Evolutionary conservation across 768 basidiomycete genomes (phyloP).

Genomic region (Leucosporidium creatinivorum): DNA sequence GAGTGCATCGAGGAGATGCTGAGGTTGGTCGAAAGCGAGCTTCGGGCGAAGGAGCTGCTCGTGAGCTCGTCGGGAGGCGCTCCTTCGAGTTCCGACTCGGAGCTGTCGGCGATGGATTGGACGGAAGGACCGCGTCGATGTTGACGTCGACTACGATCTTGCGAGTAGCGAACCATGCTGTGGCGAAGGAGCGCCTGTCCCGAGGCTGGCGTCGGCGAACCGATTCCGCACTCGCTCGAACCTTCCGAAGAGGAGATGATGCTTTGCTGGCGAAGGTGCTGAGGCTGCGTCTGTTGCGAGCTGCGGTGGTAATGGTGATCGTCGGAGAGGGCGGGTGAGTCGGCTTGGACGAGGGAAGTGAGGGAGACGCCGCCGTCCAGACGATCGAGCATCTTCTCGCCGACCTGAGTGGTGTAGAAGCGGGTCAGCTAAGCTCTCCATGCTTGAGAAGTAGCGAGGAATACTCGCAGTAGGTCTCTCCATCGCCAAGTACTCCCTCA

Average conservation of each 20-base stretch:
- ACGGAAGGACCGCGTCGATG: background rate
- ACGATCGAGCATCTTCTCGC: slow-evolving; percentile 26
- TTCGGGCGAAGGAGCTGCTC: slow-evolving; percentile 2
- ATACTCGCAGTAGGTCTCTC: slow-evolving; percentile 14
- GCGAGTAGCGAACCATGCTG: slow-evolving; percentile 25
- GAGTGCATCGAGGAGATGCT: slow-evolving; percentile 17
- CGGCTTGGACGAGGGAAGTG: slow-evolving; percentile 10
- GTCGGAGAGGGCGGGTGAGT: slow-evolving; percentile 10
- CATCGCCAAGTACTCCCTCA: slow-evolving; percentile 19
- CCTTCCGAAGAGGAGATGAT: slow-evolving; percentile 1
- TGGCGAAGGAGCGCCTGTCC: background rate
- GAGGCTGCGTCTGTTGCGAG: background rate
- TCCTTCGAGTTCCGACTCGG: background rate
- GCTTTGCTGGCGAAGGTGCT: slow-evolving; percentile 15
- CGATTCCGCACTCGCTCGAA: slow-evolving; percentile 10
- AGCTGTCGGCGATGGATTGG: background rate
- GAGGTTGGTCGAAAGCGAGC: slow-evolving; percentile 22
- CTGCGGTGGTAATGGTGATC: background rate
- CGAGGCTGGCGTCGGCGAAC: slow-evolving; percentile 14
- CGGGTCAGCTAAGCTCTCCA: background rate
- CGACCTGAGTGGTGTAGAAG: background rate
- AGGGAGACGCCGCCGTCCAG: slow-evolving; percentile 13
- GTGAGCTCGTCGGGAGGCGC: background rate
- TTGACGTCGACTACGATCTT: slow-evolving; percentile 6
- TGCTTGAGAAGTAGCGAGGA: background rate